These are phyloP conservation scores for Pyrus bretschneideri DNA, from an alignment of 306 rosid species.

Conservation along the genomic window DNA sequence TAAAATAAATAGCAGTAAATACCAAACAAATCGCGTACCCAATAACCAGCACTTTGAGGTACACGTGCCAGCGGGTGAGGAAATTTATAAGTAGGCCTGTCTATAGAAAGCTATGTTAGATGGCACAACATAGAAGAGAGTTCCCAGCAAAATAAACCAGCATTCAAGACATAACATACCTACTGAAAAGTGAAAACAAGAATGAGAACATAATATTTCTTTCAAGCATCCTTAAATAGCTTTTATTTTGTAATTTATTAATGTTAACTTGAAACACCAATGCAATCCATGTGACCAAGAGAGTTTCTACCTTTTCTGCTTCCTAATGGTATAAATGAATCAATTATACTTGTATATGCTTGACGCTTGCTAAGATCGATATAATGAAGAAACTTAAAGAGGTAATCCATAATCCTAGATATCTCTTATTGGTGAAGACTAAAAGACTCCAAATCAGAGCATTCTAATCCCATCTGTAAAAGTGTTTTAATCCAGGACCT, in stretches of 20 bases:
- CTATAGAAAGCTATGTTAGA: slow-evolving; percentile 32
- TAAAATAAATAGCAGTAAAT: slow-evolving; percentile 16
- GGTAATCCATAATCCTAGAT: background rate
- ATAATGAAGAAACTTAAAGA: background rate
- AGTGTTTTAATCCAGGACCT: background rate
- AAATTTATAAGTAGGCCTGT: slow-evolving; percentile 89
- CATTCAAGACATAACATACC: background rate
- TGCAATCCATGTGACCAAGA: background rate
- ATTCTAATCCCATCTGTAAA: background rate
- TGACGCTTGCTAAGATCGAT: background rate
- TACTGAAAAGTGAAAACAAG: background rate
- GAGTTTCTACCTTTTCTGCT: background rate
- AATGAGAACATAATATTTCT: background rate
- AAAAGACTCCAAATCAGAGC: background rate
- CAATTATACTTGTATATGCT: background rate
- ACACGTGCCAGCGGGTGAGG: slow-evolving; percentile 97
- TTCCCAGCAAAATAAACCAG: background rate
- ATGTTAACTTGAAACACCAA: background rate
- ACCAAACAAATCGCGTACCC: slow-evolving; percentile 53
- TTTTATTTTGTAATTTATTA: background rate
- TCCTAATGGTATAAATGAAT: background rate
- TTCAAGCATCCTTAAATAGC: background rate
- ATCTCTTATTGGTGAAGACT: background rate
- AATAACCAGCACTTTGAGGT: slow-evolving; percentile 83
- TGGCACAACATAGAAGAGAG: slow-evolving; percentile 3